These are phyloP conservation scores for Ophiognomonia clavigignenti-juglandacearum DNA, from an alignment of 2,329 filamentous ascomycete genomes.

Conservation along the genomic window DNA sequence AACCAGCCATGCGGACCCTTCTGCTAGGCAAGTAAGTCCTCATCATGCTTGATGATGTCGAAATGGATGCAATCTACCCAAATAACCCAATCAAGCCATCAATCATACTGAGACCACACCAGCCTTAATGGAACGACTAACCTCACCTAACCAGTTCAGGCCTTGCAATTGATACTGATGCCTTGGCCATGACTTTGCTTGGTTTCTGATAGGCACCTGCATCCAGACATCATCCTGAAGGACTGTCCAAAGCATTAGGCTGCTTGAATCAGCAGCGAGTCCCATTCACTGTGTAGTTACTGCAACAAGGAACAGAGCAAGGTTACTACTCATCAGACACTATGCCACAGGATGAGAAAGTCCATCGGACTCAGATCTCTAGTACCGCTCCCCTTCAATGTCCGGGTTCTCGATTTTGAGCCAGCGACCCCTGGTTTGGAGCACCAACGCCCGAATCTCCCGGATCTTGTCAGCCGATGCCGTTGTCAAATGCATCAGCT, in stretches of 20 bases:
- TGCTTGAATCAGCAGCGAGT: too few species aligned
- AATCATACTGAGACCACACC: not conserved
- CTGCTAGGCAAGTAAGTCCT: not conserved
- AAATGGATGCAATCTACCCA: not conserved
- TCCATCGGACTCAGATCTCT: too few species aligned
- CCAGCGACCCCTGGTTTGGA: slow-evolving; percentile 46
- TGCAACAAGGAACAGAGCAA: too few species aligned
- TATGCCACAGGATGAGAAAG: too few species aligned
- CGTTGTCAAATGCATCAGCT: slow-evolving; percentile 41
- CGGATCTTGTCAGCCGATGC: slow-evolving; percentile 51
- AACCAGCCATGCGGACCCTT: not conserved
- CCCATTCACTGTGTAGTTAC: too few species aligned
- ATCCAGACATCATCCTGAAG: too few species aligned
- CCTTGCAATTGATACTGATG: too few species aligned
- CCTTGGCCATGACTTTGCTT: too few species aligned
- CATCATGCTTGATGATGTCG: not conserved
- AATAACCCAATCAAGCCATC: not conserved
- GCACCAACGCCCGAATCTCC: slow-evolving; percentile 46
- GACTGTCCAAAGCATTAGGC: too few species aligned
- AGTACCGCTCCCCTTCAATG: not conserved
- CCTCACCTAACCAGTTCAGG: too few species aligned
- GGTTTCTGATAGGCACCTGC: too few species aligned
- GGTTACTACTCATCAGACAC: too few species aligned
- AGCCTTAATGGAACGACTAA: not conserved
- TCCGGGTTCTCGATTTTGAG: slow-evolving; percentile 25